Evolutionary conservation across 495 filamentous ascomycete species (phyloP), one percentile per base, ranked within the genome.

Genomic region (Neurospora terricola): DNA sequence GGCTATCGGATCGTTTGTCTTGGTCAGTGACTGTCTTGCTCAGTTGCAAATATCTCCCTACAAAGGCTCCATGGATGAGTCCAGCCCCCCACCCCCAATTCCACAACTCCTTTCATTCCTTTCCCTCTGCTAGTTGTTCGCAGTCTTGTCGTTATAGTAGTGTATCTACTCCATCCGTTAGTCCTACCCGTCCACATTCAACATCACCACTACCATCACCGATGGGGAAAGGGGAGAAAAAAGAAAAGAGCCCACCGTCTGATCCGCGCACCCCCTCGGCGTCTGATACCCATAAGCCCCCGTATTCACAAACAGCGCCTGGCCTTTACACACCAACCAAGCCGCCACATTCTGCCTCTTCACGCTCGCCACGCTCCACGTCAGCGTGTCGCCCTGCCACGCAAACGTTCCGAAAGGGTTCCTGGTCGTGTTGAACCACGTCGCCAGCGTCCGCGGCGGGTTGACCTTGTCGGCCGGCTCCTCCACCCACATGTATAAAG

Each of bases 231-330:
- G 38, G 69, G 8, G 12, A 30, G 42, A 72, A 9, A 71, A 71
- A 18, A 38, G 39, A 37, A 71, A 59, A 66, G 70, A 34, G 39
- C 85, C 76, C 74, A 87, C 86, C 72, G 88, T 90, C 79, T 90
- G 83, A 78, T 90, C 88, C 45, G 83, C 78, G 78, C 88, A 90
- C 11, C 89, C 89, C 18, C 76, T 76, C 3, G 88, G 88, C 9
- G 87, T 90, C 79, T 85, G 77, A 74, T 89, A 90, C 7, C 74
- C 79, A 74, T 89, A 90, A n/a, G 85, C 84, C 7, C 89, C 87
- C 70, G 88, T 83, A 72, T 90, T 91, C 77, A 90, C 84, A 73
- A 84, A 90, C 73, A 91, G 72, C 69, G 75, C 80, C 78, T 88
- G 86, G 30, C 81, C 78, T 70, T 78, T 78, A 72, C 89, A 90